Evolutionary conservation across 371 early-diverging fungal genomes (phyloP), one percentile per base, ranked within the genome.

Genomic region (Mucor indicus): DNA sequence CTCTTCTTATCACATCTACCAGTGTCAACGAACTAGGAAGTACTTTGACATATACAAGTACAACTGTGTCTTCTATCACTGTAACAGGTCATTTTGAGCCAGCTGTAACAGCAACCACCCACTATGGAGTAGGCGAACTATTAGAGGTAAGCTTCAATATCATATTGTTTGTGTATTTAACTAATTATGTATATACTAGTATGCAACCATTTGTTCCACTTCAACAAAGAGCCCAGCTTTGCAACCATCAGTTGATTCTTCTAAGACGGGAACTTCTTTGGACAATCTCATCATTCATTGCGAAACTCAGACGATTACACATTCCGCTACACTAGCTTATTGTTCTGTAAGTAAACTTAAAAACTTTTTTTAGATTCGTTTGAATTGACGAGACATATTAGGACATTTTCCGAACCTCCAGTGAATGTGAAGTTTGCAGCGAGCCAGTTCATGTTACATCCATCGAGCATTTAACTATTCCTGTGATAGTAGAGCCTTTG

Each of bases 311-410:
- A 44, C 32, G 3, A 23, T n/a, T 5, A 23, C 15, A 10, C 13
- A 8, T 4, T 10, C 45, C n/a, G 35, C 19, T 8, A 31, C 35
- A 0, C 20, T 44, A 15, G 22, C 19, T 2, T 35, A 45, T 24
- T 45, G 46, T 24, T 45, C 46, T 22, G 46, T 45, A 45, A 45
- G 46, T 45, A 19, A n/a, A n/a, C n/a, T n/a, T n/a, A n/a, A n/a
- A n/a, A n/a, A n/a, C 30, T 42, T 8, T 19, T 3, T 29, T 29
- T 29, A 27, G 4, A 1, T 40, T 22, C 1, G 3, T 25, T 5
- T 6, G 4, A 15, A 17, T 20, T 19, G 13, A 21, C 20, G 8
- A 21, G 19, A 20, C 5, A n/a, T n/a, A n/a, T 10, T 17, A 46
- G 46, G 46, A 46, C 13, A 24, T 46, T 12, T 46, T 46, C 27